These are phyloP conservation scores for Rachicladosporium sp. DNA, from an alignment of 2,329 filamentous ascomycete species.

Conservation along the genomic window DNA sequence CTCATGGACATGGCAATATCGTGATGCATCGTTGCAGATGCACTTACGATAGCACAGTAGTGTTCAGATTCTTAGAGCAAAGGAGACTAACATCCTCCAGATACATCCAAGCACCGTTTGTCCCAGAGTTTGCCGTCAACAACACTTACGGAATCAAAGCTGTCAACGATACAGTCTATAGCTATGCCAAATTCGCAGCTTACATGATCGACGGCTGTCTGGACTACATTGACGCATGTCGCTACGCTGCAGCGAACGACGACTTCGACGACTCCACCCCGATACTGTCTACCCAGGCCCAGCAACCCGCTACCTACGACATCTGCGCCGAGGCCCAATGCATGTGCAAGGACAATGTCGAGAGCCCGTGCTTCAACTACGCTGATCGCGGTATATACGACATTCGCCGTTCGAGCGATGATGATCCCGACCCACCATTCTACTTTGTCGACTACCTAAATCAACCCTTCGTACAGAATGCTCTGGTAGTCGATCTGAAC, in stretches of 20 bases:
- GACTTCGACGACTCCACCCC: conserved; percentile 11
- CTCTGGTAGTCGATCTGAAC: conserved; percentile 48
- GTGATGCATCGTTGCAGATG: no score
- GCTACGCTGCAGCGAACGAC: conserved; percentile 27
- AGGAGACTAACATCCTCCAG: no score
- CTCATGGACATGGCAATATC: no score
- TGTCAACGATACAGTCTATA: conserved; percentile 47
- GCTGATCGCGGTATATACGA: conserved; percentile 48
- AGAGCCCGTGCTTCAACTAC: conserved; percentile 44
- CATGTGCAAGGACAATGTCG: conserved; percentile 46
- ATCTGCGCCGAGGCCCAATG: conserved; percentile 43
- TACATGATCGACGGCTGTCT: conserved; percentile 38
- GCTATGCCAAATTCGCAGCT: conserved; percentile 45
- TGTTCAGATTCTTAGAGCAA: no score
- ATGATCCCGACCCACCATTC: no score
- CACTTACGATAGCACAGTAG: no score
- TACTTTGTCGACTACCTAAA: conserved; percentile 54
- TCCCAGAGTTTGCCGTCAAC: conserved; percentile 40
- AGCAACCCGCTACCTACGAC: conserved; percentile 10
- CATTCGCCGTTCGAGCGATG: no score
- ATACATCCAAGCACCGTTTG: no score
- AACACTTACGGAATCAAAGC: conserved; percentile 45
- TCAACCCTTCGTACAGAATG: conserved; percentile 41
- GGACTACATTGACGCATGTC: conserved; percentile 39
- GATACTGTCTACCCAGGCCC: conserved; percentile 2